Evolutionary conservation across 208 protist species (phyloP), one percentile per base, ranked within the genome.

Genomic region (Plasmodiophora brassicae): DNA sequence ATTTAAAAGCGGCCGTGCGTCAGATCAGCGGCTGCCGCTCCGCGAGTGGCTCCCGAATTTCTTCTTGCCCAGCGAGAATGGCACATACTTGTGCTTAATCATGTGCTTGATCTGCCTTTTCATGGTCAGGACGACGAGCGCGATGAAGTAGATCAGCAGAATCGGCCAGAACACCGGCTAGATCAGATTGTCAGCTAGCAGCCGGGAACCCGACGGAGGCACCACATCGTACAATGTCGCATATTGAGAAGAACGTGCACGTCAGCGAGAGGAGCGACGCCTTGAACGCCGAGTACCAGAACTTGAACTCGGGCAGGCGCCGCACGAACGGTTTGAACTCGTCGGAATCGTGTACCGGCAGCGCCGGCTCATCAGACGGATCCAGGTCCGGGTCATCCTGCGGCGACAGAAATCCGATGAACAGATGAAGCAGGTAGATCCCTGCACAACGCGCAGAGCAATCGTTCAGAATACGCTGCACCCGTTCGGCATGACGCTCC

Each of bases 101-200:
- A 84, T 84, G n/a, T 84, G 71, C 45, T 60, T 84, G n/a, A 84
- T 84, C n/a, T 84, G 71, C 45, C 71, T 84, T 60, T 84, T 84
- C 71, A 84, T 84, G 14, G 71, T 84, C 14, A 84, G 32, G 22
- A 60, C 14, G 20, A 84, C 32, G 20, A 84, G 25, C 22, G 45
- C 71, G 45, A 84, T 71, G n/a, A 84, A 84, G 25, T 84, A 84
- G 20, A 84, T 38, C n/a, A 84, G 25, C 71, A 84, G 45, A 41
- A 84, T 84, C 45, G 71, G 71, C 71, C 71, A 84, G 45, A 84
- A 84, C 45, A 84, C 71, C 45, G 71, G 71, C 32, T 71, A 71
- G 20, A 22, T 25, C 14, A 84, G 45, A 57, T 14, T 57, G 14
- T 28, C 20, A 57, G 25, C 14, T 57, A 57, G 25, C 25, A 14